phyloP scores from a whole-genome alignment of 164 flowering plant genomes.

The Nelumbo lutea region DNA sequence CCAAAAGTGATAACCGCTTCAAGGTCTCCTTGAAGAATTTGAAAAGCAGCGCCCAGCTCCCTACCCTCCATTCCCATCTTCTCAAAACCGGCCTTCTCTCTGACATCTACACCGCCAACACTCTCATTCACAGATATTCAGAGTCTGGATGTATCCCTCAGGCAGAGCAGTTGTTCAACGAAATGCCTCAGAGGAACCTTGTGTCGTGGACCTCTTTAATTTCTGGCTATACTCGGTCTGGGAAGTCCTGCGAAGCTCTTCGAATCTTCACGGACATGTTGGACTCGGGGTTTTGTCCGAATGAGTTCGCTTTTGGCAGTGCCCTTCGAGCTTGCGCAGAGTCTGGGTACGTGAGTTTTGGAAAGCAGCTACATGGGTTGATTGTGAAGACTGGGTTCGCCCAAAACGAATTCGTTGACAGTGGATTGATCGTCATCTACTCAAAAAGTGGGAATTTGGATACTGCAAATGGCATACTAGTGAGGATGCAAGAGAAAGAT shows the following conservation, averaged over 20 bases:
- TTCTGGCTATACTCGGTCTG: constrained; percentile 13
- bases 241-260: constrained; percentile 5
- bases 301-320: constrained; percentile 17
- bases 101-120: constrained; percentile 7
- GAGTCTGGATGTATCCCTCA: constrained; percentile 5
- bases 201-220: constrained; percentile 17
- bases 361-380: constrained; percentile 13
- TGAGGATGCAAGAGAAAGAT: constrained; percentile 13
- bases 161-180: constrained; percentile 12
- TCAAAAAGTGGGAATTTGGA: constrained; percentile 7
- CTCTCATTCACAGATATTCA: constrained; percentile 10
- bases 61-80: constrained; percentile 13
- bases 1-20: too few relatives aligned
- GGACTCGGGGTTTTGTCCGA: constrained; percentile 12
- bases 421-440: constrained; percentile 14
- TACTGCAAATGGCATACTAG: constrained; percentile 3
- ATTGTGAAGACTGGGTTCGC: constrained; percentile 10
- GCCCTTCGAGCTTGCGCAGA: constrained; percentile 14
- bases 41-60: background rate
- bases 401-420: constrained; percentile 12
- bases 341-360: constrained; percentile 6
- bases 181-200: constrained; percentile 14
- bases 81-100: constrained; percentile 12
- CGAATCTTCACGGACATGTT: constrained; percentile 8
- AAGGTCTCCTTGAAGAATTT: too few relatives aligned